A percentile compares a stretch with the other conserved stretches of the same genome.
phyloP scores from a whole-genome alignment of 2,329 filamentous ascomycete species.

The Fusarium decemcellulare region DNA sequence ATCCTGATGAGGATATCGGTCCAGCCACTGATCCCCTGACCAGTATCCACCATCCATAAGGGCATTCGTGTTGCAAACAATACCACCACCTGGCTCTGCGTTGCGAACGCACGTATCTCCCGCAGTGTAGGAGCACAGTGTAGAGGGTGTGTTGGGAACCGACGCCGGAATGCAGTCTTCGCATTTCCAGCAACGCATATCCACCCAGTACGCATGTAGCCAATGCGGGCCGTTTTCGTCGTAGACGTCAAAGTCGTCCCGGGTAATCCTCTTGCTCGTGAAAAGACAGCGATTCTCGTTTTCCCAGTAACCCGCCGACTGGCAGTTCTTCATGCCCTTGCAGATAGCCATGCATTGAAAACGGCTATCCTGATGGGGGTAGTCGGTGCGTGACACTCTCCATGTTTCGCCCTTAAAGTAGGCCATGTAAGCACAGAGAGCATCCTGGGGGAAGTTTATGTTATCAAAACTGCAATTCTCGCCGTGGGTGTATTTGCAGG shows the following conservation, averaged over 20 bases:
- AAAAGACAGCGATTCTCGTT: conserved; percentile 25
- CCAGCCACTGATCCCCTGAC: background rate
- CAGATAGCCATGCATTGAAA: conserved; percentile 28
- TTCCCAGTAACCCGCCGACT: conserved; percentile 8
- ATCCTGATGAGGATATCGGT: background rate
- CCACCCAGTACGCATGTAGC: conserved; percentile 5
- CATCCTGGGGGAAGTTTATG: conserved; percentile 10
- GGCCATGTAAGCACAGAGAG: conserved; percentile 10
- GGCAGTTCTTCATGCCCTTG: conserved; percentile 7
- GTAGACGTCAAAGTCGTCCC: conserved; percentile 3
- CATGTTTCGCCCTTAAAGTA: conserved; percentile 11
- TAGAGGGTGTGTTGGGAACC: background rate
- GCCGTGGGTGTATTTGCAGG: conserved; percentile 15
- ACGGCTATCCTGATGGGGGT: conserved; percentile 13
- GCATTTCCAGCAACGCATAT: conserved; percentile 19
- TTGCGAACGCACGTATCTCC: conserved; percentile 4
- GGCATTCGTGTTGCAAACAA: conserved; percentile 4
- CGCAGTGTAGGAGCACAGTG: conserved; percentile 1
- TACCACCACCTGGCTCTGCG: background rate
- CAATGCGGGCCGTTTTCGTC: too few relatives aligned
- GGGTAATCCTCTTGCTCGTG: background rate
- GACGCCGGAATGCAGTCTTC: conserved; percentile 7
- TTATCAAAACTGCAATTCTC: conserved; percentile 17
- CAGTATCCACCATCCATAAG: conserved; percentile 10
- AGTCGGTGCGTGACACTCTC: conserved; percentile 9